phyloP scores from a whole-genome alignment of 495 filamentous ascomycete genomes.

The Tuber borchii region DNA sequence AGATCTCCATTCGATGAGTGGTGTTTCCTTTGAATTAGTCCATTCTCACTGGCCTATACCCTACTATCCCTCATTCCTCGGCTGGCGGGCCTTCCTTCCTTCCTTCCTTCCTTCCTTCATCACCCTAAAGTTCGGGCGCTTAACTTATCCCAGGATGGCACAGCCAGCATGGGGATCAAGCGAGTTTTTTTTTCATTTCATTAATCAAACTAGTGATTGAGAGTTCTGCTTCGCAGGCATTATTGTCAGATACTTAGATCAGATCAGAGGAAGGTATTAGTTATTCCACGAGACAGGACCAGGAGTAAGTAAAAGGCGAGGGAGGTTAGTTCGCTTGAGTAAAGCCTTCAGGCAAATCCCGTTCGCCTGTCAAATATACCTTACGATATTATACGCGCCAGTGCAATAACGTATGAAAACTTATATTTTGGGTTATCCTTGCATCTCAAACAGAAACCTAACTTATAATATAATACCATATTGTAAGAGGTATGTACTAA shows the following conservation, averaged over 20 bases:
- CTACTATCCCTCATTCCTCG: not conserved
- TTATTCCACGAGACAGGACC: not conserved
- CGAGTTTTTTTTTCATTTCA: not conserved
- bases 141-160: not conserved
- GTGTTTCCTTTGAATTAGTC: not conserved
- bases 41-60: not conserved
- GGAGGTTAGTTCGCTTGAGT: not conserved
- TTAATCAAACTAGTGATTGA: not conserved
- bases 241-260: not conserved
- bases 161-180: not conserved
- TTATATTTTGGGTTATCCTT: not conserved
- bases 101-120: not conserved
- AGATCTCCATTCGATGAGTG: not conserved
- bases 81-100: not conserved
- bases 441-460: not conserved
- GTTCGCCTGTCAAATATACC: not conserved
- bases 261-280: not conserved
- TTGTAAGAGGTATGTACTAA: not conserved
- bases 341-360: not conserved
- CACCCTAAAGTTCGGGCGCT: not conserved
- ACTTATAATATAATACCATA: too few relatives aligned
- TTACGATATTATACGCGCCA: not conserved
- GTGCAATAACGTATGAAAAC: not conserved
- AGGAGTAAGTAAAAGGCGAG: not conserved
- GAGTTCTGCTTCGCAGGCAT: not conserved